Evolutionary conservation across 83 land plant genomes (phyloP), one percentile per base, ranked within the genome.

Genomic region (Diphasiastrum complanatum): DNA sequence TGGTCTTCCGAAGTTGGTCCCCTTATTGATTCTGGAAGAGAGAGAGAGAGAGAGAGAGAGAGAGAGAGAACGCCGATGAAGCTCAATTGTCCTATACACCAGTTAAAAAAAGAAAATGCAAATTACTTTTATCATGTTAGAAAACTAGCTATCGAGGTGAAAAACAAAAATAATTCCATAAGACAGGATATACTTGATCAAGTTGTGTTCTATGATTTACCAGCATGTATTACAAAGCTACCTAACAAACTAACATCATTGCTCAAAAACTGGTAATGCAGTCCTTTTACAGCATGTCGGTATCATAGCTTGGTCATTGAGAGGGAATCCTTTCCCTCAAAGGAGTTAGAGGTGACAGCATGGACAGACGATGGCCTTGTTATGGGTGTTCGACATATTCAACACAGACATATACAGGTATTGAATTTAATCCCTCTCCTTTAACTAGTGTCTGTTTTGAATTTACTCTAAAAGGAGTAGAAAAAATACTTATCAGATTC

Each of bases 251-350:
- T 40, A 40, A 0, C 5, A 27, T 60, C 22, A 60, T 30, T 29
- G 25, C 27, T 35, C 28, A 60, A 32, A 5, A 26, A 23, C 18
- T 38, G n/a, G 14, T 60, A 16, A 41, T 76, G 11, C 75, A 92
- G 96, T 58, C 98, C 98, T 50, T 92, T 88, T 60, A 78, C 74
- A 28, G 98, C 86, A 65, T 91, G 88, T 37, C 81, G 98, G 60
- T 92, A 88, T 62, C 98, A 92, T 33, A 92, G 98, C 67, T 81
- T 92, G 67, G 97, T 92, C 5, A 85, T 92, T 65, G 96, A 92
- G 8, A 73, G 79, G 14, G 83, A 85, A 18, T 85, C 69, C 53
- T 92, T 92, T 73, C 97, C 97, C 38, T 23, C 40, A 47, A 80
- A 88, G 28, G 75, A 60, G 46, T 87, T 92, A 34, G 97, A 92